A percentile compares a stretch with the other conserved stretches of the same genome.
These are phyloP conservation scores for Penicillium frequentans DNA, from an alignment of 2,329 filamentous ascomycete species.

Conservation along the genomic window DNA sequence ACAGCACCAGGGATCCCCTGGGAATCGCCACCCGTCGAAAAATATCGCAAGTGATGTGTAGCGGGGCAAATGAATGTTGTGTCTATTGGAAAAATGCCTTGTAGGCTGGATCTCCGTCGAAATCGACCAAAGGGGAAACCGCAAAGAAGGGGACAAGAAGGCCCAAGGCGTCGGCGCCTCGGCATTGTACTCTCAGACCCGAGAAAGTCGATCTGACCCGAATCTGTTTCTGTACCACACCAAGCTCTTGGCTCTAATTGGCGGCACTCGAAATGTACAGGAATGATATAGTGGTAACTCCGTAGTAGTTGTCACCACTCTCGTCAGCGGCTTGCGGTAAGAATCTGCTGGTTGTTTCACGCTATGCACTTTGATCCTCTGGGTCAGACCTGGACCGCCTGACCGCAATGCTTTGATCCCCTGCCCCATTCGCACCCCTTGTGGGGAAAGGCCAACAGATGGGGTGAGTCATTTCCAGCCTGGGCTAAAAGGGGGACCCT, in stretches of 20 bases:
- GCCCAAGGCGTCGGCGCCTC: not conserved
- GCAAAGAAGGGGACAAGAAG: not conserved
- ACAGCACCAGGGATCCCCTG: not conserved
- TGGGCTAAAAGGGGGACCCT: not conserved
- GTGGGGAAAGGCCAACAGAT: not conserved
- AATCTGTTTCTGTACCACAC: not conserved
- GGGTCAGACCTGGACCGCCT: not conserved
- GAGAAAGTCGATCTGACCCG: not conserved
- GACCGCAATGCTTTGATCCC: not conserved
- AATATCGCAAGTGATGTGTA: not conserved
- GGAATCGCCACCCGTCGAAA: not conserved
- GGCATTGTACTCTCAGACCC: not conserved
- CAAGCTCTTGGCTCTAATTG: not conserved
- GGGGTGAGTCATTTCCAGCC: not conserved
- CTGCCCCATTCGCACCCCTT: not conserved
- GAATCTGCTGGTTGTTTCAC: not conserved
- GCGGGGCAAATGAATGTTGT: too few relatives aligned
- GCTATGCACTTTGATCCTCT: not conserved
- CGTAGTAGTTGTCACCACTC: not conserved
- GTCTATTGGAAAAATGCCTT: not conserved
- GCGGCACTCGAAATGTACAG: not conserved
- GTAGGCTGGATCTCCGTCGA: not conserved
- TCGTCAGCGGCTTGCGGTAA: not conserved
- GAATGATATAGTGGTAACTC: not conserved
- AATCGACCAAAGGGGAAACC: not conserved